These are phyloP conservation scores for Teunomyces cretensis DNA, from an alignment of 805 yeast genomes.

Conservation along the genomic window DNA sequence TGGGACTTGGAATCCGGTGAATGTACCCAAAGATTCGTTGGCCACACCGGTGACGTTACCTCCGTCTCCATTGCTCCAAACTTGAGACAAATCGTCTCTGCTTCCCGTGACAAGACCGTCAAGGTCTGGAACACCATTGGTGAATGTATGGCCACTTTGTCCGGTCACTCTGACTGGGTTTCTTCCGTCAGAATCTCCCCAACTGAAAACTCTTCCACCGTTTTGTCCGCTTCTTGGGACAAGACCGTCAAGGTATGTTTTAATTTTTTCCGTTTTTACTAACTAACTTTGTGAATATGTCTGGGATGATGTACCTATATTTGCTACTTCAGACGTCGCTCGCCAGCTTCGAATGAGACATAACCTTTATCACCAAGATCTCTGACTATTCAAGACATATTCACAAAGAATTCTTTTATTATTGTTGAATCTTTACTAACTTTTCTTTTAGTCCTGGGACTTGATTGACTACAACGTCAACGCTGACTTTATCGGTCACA, in stretches of 20 bases:
- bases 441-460: conserved; percentile 86
- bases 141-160: conserved; percentile 90
- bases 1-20: conserved; percentile 97
- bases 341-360: conserved; percentile 84
- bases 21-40: conserved; percentile 91
- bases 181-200: conserved; percentile 98
- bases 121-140: conserved; percentile 99
- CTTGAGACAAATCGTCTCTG: conserved; percentile 97
- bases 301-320: conserved; percentile 82
- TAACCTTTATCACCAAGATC: conserved; percentile 95
- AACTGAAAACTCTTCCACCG: conserved; percentile 65
- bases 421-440: conserved; percentile 43
- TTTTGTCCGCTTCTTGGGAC: conserved; percentile 98
- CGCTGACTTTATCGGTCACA: conserved; percentile 99
- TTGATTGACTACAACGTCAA: conserved; percentile 76
- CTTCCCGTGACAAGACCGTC: conserved; percentile 98
- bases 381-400: conserved; percentile 58
- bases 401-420: neutral
- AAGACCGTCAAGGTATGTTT: conserved; percentile 96
- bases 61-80: conserved; percentile 94
- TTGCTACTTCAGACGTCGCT: conserved; percentile 98
- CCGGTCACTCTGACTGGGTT: conserved; percentile 99
- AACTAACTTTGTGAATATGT: conserved; percentile 8
- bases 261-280: conserved; percentile 10
- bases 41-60: conserved; percentile 96